Base-by-base conservation (phyloP, 2,329 filamentous ascomycete species). In the Beauveria brongniartii region DNA sequence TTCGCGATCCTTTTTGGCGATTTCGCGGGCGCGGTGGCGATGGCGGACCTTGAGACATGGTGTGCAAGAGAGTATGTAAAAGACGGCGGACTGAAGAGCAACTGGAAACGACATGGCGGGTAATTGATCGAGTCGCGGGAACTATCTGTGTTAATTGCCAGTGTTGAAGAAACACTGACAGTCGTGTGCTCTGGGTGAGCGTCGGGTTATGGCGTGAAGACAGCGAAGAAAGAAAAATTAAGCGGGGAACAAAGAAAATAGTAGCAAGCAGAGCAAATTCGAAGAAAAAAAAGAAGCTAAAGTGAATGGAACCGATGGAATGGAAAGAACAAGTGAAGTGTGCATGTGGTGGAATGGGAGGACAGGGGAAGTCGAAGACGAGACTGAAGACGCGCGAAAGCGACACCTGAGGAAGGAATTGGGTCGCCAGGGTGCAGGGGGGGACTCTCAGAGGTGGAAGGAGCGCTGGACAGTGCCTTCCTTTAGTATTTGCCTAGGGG, bases 41-140 rank as follows among this genome's bases (percentile, higher is more conserved):
- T 89, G 83, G 56, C 82, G 80, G 63, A 88, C 82, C 66, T 90
- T 84, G 61, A 86, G 81, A 75, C 92, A 97, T 74, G 89, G 89
- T 64, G 88, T 86, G 71, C 90, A 93, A 61, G 89, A 88, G 63
- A 89, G 77, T 66, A 91, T 80, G 77, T 90, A 91, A 78, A 92
- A 92, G 71, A 90, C 77, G 65, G 87, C 88, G 58, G 89, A 92
- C 73, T 91, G 90, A 37, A 91, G 77, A 68, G 84, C 85, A 63
- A 83, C 78, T 61, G 77, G 75, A 64, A 86, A 71, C 64, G 75
- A 77, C 76, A 78, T 77, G 69, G n/a, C n/a, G 30, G 46, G 12
- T 40, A 9, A n/a, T 24, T 55, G 53, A 14, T 24, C n/a, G 34
- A 16, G 48, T 37, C n/a, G 56, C 50, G 9, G 37, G 14, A 22